Percentiles rank a stretch among this genome's conserved stretches.
These are phyloP conservation scores for Xylaria flabelliformis DNA, from an alignment of 495 filamentous ascomycete genomes.

Conservation along the genomic window DNA sequence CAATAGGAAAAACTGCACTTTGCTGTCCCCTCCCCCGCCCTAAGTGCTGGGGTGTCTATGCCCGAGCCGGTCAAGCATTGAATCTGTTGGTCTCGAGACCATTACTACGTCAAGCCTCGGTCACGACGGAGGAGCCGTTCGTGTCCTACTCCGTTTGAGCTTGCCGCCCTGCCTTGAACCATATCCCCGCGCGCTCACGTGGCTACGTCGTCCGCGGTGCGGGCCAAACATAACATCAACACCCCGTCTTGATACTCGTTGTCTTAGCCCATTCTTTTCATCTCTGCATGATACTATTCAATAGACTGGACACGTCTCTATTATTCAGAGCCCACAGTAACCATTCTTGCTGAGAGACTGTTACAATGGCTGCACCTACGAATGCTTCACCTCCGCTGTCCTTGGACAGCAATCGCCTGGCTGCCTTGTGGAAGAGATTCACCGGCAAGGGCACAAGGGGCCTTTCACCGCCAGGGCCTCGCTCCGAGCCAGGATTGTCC, in stretches of 20 bases:
- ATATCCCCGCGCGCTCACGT: neutral
- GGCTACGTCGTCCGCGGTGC: constrained; percentile 15
- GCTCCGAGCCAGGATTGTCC: constrained; percentile 38
- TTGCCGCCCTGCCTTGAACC: constrained; percentile 18
- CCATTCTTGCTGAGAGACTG: constrained; percentile 11
- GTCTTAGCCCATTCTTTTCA: constrained; percentile 14
- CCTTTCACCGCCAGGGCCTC: constrained; percentile 27
- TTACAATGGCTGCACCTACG: constrained; percentile 22
- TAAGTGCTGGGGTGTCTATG: constrained; percentile 11
- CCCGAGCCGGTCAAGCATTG: constrained; percentile 17
- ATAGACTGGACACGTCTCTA: constrained; percentile 15
- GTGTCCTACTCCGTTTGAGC: constrained; percentile 2
- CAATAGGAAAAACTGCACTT: constrained; percentile 9
- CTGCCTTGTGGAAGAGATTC: constrained; percentile 42
- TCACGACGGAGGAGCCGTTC: constrained; percentile 13
- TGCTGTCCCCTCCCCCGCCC: constrained; percentile 2
- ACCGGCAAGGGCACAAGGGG: constrained; percentile 39
- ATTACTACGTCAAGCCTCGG: constrained; percentile 23
- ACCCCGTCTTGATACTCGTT: constrained; percentile 21
- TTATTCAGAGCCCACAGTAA: constrained; percentile 14
- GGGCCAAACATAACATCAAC: constrained; percentile 16
- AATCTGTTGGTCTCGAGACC: constrained; percentile 15
- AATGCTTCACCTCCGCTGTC: constrained; percentile 26
- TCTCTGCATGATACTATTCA: constrained; percentile 16
- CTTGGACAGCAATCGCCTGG: constrained; percentile 35